These are phyloP conservation scores for Rusavskia elegans DNA, from an alignment of 495 filamentous ascomycete genomes.

Conservation along the genomic window DNA sequence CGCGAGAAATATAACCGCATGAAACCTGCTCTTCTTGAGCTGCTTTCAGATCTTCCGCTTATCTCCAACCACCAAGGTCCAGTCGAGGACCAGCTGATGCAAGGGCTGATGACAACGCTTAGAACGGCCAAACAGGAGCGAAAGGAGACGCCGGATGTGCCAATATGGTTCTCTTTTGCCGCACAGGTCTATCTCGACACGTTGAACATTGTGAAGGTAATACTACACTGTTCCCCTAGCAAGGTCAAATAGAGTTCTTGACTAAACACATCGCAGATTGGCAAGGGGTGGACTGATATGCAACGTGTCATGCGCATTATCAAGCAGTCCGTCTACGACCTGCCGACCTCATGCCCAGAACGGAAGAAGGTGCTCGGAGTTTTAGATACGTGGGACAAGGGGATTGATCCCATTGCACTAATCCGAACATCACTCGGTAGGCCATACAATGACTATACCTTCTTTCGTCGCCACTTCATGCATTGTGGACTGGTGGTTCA, in stretches of 20 bases:
- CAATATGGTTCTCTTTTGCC: conserved; percentile 1
- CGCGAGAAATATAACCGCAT: neutral
- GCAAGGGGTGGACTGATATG: conserved; percentile 1
- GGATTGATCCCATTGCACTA: neutral
- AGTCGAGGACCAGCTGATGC: neutral
- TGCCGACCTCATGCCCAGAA: neutral
- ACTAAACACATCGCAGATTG: neutral
- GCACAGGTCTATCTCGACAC: conserved; percentile 1
- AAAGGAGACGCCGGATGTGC: neutral
- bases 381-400: neutral
- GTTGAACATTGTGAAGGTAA: neutral
- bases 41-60: conserved; percentile 1
- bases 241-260: no score
- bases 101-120: neutral
- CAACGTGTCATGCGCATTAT: neutral
- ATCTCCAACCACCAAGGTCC: neutral
- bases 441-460: neutral
- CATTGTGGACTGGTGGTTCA: conserved; percentile 1
- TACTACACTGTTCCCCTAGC: no score
- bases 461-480: neutral
- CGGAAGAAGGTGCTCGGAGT: neutral
- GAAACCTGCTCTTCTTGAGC: neutral
- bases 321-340: neutral
- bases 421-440: neutral
- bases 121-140: neutral